phyloP scores from a whole-genome alignment of 140 eudicot genomes.

The Oenanthe javanica region DNA sequence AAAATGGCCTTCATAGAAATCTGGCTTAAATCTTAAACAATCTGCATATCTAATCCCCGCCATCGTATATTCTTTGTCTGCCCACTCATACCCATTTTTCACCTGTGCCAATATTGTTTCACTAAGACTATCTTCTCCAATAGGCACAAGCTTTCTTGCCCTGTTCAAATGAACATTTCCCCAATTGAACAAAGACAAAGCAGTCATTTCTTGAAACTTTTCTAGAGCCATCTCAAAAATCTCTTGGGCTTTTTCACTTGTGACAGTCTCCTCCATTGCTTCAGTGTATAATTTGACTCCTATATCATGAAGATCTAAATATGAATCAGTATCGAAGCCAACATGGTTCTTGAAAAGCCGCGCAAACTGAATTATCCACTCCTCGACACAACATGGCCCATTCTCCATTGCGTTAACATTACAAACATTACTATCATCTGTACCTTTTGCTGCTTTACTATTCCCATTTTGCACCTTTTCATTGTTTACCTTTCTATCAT shows the following conservation, averaged over 20 bases:
- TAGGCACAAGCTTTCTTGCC: slow-evolving; percentile 68
- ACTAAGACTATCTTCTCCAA: slow-evolving; percentile 50
- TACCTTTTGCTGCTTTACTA: background rate
- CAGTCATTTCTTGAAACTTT: slow-evolving; percentile 91
- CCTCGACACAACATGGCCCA: slow-evolving; percentile 24
- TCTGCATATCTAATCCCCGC: slow-evolving; percentile 85
- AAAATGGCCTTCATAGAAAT: slow-evolving; percentile 78
- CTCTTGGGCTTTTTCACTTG: slow-evolving; percentile 82
- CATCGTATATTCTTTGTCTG: slow-evolving; percentile 58
- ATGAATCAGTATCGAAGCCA: slow-evolving; percentile 88
- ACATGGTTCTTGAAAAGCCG: slow-evolving; percentile 80
- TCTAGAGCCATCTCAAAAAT: slow-evolving; percentile 77
- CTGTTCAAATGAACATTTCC: slow-evolving; percentile 98
- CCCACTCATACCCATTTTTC: slow-evolving; percentile 85
- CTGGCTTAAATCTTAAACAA: slow-evolving; percentile 70
- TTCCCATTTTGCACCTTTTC: background rate
- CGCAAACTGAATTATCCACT: slow-evolving; percentile 49
- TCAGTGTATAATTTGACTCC: slow-evolving; percentile 92
- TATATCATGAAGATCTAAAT: slow-evolving; percentile 81
- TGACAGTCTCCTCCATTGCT: slow-evolving; percentile 91
- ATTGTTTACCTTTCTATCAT: background rate
- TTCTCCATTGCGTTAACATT: background rate
- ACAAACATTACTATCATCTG: background rate
- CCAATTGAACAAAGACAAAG: slow-evolving; percentile 92
- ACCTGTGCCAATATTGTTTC: slow-evolving; percentile 54